phyloP scores from a whole-genome alignment of 768 basidiomycete species.

The Naematelia encephala region DNA sequence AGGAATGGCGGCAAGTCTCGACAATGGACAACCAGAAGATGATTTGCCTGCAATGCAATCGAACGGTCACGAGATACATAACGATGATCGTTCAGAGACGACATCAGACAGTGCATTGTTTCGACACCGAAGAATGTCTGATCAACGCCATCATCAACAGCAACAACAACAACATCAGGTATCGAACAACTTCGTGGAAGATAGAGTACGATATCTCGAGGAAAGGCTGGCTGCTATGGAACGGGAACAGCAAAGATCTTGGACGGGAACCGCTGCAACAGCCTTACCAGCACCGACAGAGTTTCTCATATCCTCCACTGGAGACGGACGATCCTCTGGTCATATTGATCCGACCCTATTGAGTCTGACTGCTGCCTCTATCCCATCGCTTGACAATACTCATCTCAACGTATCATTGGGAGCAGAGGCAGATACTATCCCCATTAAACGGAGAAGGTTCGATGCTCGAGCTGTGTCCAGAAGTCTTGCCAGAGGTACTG shows the following conservation, averaged over 20 bases:
- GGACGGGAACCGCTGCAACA: not conserved
- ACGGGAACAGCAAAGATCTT: not conserved
- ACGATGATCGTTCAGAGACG: not conserved
- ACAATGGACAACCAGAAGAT: not conserved
- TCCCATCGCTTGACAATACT: too few relatives aligned
- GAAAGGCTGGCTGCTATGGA: conserved; percentile 7
- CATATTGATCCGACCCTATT: not conserved
- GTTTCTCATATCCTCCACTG: not conserved
- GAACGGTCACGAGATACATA: not conserved
- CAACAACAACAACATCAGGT: not conserved
- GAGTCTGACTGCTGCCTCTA: not conserved
- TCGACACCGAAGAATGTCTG: too few relatives aligned
- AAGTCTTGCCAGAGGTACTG: not conserved
- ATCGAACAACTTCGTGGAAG: conserved; percentile 8
- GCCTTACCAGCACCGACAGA: not conserved
- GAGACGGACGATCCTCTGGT: not conserved
- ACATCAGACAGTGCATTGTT: too few relatives aligned
- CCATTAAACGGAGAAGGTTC: not conserved
- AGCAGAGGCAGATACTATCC: not conserved
- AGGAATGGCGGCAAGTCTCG: not conserved
- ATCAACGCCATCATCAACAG: too few relatives aligned
- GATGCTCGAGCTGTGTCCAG: not conserved
- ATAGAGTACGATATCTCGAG: conserved; percentile 9
- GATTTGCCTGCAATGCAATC: not conserved
- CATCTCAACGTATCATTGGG: not conserved